phyloP scores from a whole-genome alignment of 495 filamentous ascomycete species.

The Cercophora samala region DNA sequence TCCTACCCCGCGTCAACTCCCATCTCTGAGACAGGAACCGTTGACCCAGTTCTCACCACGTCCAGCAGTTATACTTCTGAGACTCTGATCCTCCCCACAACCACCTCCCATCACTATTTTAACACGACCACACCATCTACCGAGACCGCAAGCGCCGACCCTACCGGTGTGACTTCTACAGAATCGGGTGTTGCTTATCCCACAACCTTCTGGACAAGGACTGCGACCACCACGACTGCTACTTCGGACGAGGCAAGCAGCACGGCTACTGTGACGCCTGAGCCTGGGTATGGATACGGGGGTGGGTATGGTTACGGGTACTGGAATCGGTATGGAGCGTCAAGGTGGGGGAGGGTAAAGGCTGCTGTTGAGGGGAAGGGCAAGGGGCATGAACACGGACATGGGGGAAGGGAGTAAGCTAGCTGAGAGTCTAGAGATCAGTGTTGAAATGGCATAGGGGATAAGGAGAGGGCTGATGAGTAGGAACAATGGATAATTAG shows the following conservation, averaged over 20 bases:
- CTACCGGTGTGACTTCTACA: background rate
- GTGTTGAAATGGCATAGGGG: background rate
- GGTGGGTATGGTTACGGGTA: slow-evolving; percentile 10
- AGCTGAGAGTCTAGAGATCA: background rate
- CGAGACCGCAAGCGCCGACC: background rate
- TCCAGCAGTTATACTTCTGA: background rate
- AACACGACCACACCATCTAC: background rate
- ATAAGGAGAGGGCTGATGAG: background rate
- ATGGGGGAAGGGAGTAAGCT: background rate
- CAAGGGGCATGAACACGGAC: background rate
- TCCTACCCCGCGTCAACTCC: no score
- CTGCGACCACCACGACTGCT: background rate
- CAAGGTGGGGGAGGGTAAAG: background rate
- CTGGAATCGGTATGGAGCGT: background rate
- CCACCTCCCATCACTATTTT: background rate
- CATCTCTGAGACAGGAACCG: background rate
- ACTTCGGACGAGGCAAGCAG: background rate
- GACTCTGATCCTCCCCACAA: background rate
- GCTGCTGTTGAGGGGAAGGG: background rate
- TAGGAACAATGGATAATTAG: background rate
- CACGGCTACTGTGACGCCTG: background rate
- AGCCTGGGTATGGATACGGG: slow-evolving; percentile 1
- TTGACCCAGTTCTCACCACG: background rate
- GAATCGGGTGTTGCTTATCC: background rate
- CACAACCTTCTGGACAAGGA: background rate